Conservation (phyloP, 331 rosid species). For the Rosa hybrid region DNA sequence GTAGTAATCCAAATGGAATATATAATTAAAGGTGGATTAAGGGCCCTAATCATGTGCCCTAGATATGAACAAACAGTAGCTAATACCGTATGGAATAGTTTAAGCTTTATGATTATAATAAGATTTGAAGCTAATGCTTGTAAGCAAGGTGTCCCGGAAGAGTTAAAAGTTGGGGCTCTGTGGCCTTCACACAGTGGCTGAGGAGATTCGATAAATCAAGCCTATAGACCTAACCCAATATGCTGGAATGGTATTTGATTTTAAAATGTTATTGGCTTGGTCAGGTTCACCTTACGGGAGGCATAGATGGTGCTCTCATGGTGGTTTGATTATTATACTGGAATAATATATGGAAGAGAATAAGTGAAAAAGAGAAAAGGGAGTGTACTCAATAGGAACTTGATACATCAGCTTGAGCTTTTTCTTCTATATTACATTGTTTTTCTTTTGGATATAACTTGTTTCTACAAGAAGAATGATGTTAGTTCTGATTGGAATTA, state of each 20-base stretch:
- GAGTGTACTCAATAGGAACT: background rate
- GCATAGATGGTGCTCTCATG: slow-evolving; percentile 1
- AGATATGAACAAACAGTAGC: slow-evolving; percentile 40
- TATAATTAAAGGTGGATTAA: slow-evolving; percentile 10
- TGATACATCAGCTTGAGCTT: slow-evolving; percentile 8
- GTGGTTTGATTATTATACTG: background rate
- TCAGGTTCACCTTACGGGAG: background rate
- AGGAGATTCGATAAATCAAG: slow-evolving; percentile 44
- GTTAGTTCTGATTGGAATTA: background rate
- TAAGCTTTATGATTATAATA: background rate
- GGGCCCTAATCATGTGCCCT: slow-evolving; percentile 34
- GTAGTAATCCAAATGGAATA: slow-evolving; percentile 14
- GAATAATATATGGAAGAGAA: background rate
- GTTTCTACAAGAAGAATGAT: background rate
- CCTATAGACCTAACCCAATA: slow-evolving; percentile 56
- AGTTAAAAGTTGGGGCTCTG: slow-evolving; percentile 18
- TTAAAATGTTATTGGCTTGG: slow-evolving; percentile 28
- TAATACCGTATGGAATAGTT: slow-evolving; percentile 6
- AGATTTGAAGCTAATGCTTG: slow-evolving; percentile 31
- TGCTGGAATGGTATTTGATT: background rate
- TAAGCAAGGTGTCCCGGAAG: slow-evolving; percentile 38
- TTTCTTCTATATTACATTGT: background rate
- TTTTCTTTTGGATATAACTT: background rate
- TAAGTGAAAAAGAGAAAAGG: background rate
- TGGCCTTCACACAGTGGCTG: slow-evolving; percentile 32